Percentiles rank a stretch among this genome's conserved stretches.
These are phyloP conservation scores for Cornus controversa DNA, from an alignment of 148 eudicot species.

Conservation along the genomic window DNA sequence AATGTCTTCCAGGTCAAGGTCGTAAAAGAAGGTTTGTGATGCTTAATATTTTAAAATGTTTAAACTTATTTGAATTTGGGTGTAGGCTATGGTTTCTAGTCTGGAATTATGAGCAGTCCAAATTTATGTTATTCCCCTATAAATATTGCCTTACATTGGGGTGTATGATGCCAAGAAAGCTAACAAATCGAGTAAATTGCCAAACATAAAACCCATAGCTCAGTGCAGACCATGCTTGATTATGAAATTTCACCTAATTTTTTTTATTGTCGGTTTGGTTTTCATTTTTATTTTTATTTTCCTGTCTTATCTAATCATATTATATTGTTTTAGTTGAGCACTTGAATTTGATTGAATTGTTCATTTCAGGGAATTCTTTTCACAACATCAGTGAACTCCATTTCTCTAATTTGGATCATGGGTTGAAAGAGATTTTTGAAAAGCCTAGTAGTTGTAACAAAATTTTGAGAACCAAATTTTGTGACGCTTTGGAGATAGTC, in stretches of 20 bases:
- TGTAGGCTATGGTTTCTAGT: neutral
- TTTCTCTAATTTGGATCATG: constrained; percentile 43
- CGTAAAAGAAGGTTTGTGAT: constrained; percentile 66
- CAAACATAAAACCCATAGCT: neutral
- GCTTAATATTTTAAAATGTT: constrained; percentile 9
- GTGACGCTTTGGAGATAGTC: constrained; percentile 59
- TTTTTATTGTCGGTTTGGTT: neutral
- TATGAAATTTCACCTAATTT: too few species aligned
- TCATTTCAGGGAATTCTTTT: constrained; percentile 37
- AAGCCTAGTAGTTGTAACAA: constrained; percentile 36
- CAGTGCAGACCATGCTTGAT: neutral
- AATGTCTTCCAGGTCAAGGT: constrained; percentile 56
- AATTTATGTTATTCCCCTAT: neutral
- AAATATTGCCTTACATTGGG: neutral
- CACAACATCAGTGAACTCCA: constrained; percentile 21
- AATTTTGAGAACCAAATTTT: constrained; percentile 45
- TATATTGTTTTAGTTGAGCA: neutral
- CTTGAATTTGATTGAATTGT: constrained; percentile 9
- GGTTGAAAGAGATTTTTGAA: constrained; percentile 69
- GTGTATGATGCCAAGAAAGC: neutral
- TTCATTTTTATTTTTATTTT: constrained; percentile 8
- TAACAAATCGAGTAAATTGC: neutral
- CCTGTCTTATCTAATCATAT: neutral
- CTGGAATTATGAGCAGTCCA: neutral
- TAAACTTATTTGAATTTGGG: neutral